Conservation (phyloP, 2,329 filamentous ascomycete species). For the Pseudovirgaria hyperparasitica region DNA sequence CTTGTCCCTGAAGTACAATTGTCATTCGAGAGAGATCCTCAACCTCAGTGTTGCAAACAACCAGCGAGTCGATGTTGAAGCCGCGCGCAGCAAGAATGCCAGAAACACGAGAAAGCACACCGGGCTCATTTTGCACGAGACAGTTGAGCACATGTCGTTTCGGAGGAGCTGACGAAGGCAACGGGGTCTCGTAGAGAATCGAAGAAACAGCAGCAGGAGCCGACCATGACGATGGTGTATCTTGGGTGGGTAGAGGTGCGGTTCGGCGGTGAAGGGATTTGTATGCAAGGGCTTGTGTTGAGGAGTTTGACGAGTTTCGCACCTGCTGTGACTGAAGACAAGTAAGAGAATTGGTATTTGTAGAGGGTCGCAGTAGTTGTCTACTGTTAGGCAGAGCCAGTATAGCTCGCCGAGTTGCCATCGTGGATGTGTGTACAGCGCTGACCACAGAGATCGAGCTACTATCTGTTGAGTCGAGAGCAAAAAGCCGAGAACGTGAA, state of each 20-base stretch:
- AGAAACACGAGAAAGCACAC: constrained; percentile 89
- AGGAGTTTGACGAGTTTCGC: constrained; percentile 46
- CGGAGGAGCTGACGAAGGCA: constrained; percentile 67
- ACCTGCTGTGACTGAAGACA: constrained; percentile 19
- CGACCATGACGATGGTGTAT: constrained; percentile 66
- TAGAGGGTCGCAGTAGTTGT: constrained; percentile 15
- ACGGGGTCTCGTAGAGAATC: constrained; percentile 96
- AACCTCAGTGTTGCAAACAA: constrained; percentile 96
- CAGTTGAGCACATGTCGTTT: constrained; percentile 97
- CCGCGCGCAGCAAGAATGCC: constrained; percentile 90
- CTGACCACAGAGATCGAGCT: constrained; percentile 4
- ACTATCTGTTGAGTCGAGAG: constrained; percentile 2
- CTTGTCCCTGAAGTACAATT: constrained; percentile 90
- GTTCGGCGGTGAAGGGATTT: constrained; percentile 91
- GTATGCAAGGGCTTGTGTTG: constrained; percentile 90
- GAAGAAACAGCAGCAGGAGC: constrained; percentile 92
- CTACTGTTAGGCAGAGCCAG: constrained; percentile 23
- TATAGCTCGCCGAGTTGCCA: constrained; percentile 30
- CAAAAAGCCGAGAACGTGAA: too few relatives aligned
- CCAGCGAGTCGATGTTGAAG: constrained; percentile 98
- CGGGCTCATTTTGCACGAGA: constrained; percentile 96
- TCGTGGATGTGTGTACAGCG: constrained; percentile 11
- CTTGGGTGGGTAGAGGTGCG: constrained; percentile 66
- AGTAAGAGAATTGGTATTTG: constrained; percentile 10
- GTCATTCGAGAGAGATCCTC: constrained; percentile 97